Conservation (phyloP, 2,329 filamentous ascomycete species). For the Rhinocladiella mackenziei region DNA sequence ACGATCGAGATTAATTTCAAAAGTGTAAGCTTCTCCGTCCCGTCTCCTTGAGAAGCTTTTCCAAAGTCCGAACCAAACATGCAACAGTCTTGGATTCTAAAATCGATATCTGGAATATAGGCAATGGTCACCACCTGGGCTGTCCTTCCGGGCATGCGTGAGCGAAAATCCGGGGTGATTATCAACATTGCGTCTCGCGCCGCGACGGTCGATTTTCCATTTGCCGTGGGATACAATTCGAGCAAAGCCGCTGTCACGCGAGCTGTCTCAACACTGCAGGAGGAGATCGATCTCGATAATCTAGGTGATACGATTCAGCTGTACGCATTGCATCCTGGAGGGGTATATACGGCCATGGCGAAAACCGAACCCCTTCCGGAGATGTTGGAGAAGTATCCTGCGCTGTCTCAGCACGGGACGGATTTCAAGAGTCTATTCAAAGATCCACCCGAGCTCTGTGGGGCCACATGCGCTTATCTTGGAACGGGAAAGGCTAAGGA, state of each 20-base stretch:
- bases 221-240: conserved; percentile 17
- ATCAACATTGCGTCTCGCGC: conserved; percentile 22
- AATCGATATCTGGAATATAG: too few relatives aligned
- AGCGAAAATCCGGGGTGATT: conserved; percentile 13
- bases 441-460: conserved; percentile 20
- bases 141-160: conserved; percentile 15
- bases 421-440: conserved; percentile 19
- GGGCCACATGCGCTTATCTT: conserved; percentile 18
- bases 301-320: conserved; percentile 13
- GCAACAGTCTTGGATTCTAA: too few relatives aligned
- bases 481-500: conserved; percentile 19
- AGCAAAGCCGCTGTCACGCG: conserved; percentile 17
- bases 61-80: too few relatives aligned
- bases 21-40: conserved; percentile 59
- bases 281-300: conserved; percentile 19
- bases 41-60: too few relatives aligned
- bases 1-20: conserved; percentile 25
- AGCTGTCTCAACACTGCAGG: conserved; percentile 18
- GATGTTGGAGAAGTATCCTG: conserved; percentile 10
- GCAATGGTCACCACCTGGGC: conserved; percentile 15
- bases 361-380: conserved; percentile 12
- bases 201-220: conserved; percentile 21
- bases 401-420: conserved; percentile 4
- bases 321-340: conserved; percentile 19
- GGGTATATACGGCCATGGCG: conserved; percentile 16